A percentile compares a stretch with the other conserved stretches of the same genome.
Conservation (phyloP, 495 filamentous ascomycete genomes). For the Neurospora africana region DNA sequence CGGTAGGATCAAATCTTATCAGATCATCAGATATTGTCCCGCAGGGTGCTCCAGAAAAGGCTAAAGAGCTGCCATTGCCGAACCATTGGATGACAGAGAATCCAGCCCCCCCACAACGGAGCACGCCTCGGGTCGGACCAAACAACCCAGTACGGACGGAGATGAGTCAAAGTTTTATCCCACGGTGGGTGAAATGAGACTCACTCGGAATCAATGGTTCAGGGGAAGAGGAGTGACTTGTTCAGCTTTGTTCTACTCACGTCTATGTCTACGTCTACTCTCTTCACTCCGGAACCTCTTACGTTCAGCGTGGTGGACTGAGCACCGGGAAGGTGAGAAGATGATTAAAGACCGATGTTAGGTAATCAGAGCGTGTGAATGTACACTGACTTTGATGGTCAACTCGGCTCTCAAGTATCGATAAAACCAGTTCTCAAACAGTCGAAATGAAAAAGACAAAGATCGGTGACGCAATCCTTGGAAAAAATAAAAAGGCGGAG, state of each 20-base stretch:
- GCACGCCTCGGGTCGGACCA: not conserved
- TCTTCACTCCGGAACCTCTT: not conserved
- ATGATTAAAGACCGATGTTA: not conserved
- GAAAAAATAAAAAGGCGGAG: not conserved
- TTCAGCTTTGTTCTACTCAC: not conserved
- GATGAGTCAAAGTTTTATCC: not conserved
- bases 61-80: constrained; percentile 3
- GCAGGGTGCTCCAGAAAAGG: not conserved
- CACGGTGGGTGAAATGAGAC: not conserved
- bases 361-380: not conserved
- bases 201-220: not conserved
- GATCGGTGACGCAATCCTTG: constrained; percentile 1
- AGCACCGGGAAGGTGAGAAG: not conserved
- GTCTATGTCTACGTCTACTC: too few species aligned
- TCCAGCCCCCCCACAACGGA: constrained; percentile 6
- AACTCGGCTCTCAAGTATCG: not conserved
- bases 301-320: not conserved
- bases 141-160: not conserved
- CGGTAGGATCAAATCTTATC: constrained; percentile 30
- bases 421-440: not conserved
- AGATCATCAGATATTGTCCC: constrained; percentile 35
- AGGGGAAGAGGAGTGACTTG: not conserved
- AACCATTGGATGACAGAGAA: not conserved
- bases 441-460: not conserved
- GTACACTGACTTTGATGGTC: not conserved